Evolutionary conservation across 208 protist genomes (phyloP), one percentile per base, ranked within the genome.

Genomic region (Wallacemonas collosoma): DNA sequence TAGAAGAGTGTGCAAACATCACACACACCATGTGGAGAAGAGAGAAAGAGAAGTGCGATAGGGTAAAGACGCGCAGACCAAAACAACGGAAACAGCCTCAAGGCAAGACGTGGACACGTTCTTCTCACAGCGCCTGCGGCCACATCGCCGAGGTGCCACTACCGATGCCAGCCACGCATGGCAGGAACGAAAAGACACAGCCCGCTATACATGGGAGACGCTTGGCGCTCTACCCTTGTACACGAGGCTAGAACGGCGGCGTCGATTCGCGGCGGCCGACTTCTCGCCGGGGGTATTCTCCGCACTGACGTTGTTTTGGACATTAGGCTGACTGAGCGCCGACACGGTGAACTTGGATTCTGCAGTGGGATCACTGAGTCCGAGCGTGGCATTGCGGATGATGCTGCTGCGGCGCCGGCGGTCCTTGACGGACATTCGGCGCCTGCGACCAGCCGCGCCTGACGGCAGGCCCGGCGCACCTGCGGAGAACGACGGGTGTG

Each of bases 341-440:
- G 60, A 65, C 3, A 50, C 43, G 43, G n/a, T 50, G 3, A 51
- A 11, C 12, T 65, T 65, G 60, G 8, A 3, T 3, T 65, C 60
- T 3, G 8, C 26, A 41, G 6, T 9, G 3, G n/a, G 41, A 41
- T 65, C 60, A n/a, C 8, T 48, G 38, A 65, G 5, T 11, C 60
- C 60, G 15, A 65, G 60, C 7, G 60, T 50, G 14, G 60, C 60
- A 36, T 65, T 65, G 38, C 60, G 60, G 60, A 65, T 65, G 60
- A 65, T 65, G 60, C 60, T 65, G 41, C 60, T 65, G 38, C 60
- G 60, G 41, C 40, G 60, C 39, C 50, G 60, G 43, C 60, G 60
- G 17, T 65, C 60, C 45, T 65, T 65, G 6, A 65, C 60, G 7
- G 60, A 65, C 60, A 65, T 65, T 0, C 60, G 60, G 38, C 60